These are phyloP conservation scores for Teratosphaeria pseudoeucalypti DNA, from an alignment of 2,329 filamentous ascomycete genomes.

Conservation along the genomic window DNA sequence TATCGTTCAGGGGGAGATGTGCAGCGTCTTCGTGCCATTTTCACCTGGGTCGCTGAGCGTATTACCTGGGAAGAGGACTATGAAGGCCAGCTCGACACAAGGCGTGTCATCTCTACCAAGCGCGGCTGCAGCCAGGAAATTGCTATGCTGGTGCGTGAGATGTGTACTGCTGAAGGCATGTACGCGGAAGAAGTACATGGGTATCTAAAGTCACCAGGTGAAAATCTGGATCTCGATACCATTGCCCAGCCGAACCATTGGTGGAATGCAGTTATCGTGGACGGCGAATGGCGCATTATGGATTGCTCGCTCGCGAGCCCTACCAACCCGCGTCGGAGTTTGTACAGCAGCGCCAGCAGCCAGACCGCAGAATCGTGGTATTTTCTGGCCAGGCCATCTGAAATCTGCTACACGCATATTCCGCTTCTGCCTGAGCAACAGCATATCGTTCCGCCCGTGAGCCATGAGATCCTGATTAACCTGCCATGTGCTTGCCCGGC, in stretches of 20 bases:
- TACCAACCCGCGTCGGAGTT: constrained; percentile 68
- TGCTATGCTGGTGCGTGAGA: constrained; percentile 76
- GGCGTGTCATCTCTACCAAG: constrained; percentile 72
- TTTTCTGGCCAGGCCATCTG: constrained; percentile 79
- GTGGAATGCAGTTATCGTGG: constrained; percentile 92
- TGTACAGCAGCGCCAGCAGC: constrained; percentile 63
- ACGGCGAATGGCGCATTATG: constrained; percentile 93
- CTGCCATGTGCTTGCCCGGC: constrained; percentile 77
- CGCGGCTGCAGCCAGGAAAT: constrained; percentile 84
- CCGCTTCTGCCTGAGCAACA: constrained; percentile 81
- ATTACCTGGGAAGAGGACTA: constrained; percentile 93
- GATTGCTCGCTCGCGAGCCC: constrained; percentile 87
- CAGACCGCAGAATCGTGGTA: constrained; percentile 77
- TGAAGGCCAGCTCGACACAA: constrained; percentile 72
- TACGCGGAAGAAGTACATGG: constrained; percentile 79
- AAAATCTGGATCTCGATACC: constrained; percentile 67
- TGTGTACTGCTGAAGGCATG: constrained; percentile 84
- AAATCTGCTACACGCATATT: constrained; percentile 93
- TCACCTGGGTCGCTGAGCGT: constrained; percentile 94
- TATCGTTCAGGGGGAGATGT: constrained; percentile 72
- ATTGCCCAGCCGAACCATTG: constrained; percentile 88
- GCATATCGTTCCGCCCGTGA: constrained; percentile 80
- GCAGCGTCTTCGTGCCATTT: constrained; percentile 84
- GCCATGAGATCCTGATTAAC: constrained; percentile 74
- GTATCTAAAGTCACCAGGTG: constrained; percentile 83